Conservation (phyloP, 192 early-diverging fungal species). For the Backusella sp. region DNA sequence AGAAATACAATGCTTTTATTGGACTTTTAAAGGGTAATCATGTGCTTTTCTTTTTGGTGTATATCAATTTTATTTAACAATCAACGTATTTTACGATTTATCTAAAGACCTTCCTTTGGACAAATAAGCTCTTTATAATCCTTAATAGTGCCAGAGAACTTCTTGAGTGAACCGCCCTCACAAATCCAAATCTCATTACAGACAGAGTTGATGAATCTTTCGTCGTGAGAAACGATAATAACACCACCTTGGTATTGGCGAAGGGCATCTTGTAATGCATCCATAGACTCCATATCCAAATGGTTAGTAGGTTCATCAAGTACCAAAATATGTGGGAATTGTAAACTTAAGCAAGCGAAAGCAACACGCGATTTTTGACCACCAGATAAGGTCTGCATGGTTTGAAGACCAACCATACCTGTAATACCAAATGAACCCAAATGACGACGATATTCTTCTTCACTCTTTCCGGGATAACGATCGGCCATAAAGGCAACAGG, state of each 20-base stretch:
- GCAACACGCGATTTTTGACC: conserved; percentile 97
- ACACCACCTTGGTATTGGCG: conserved; percentile 91
- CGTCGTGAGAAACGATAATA: conserved; percentile 96
- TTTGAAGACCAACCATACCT: conserved; percentile 93
- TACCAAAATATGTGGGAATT: conserved; percentile 90
- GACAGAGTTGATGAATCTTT: conserved; percentile 89
- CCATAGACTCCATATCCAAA: conserved; percentile 91
- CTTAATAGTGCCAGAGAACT: conserved; percentile 87
- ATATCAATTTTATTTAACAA: background rate
- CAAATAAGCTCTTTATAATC: conserved; percentile 59
- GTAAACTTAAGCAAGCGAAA: conserved; percentile 92
- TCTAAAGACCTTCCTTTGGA: conserved; percentile 11
- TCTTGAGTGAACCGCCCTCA: conserved; percentile 73
- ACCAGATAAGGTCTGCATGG: conserved; percentile 92
- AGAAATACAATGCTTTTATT: conserved; percentile 8
- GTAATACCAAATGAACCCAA: conserved; percentile 95
- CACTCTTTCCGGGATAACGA: conserved; percentile 86
- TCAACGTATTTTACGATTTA: background rate
- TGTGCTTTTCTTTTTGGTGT: background rate
- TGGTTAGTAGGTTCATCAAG: conserved; percentile 96
- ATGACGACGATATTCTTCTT: conserved; percentile 95
- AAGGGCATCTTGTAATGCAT: conserved; percentile 86
- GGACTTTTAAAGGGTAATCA: background rate
- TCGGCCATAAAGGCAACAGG: conserved; percentile 87
- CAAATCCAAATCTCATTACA: conserved; percentile 94